Evolutionary conservation across 164 flowering plant species (phyloP), one percentile per base, ranked within the genome.

Genomic region (Sextonia rubra): DNA sequence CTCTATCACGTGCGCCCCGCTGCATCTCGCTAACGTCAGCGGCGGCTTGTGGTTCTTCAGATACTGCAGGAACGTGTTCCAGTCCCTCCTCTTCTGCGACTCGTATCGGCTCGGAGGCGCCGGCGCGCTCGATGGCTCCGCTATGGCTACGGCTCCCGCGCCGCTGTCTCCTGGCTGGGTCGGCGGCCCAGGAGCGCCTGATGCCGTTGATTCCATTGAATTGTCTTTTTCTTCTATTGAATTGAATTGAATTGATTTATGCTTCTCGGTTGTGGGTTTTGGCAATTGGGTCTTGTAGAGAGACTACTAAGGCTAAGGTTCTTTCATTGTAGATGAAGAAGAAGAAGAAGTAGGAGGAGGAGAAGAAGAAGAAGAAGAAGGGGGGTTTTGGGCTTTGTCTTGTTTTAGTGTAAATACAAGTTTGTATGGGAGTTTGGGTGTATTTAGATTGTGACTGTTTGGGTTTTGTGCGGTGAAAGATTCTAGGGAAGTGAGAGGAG

Each of bases 31-130:
- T 0, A 80, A 69, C 11, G 79, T 26, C 18, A 80, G 60, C 9
- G 85, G 82, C 5, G 85, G 85, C 66, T 77, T 75, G 69, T 83
- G 85, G 80, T 80, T 83, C 79, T 71, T 78, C 61, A 83, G 55
- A 73, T 83, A 83, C 68, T 83, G 85, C 47, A 77, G 56, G 76
- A 83, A 83, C 1, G 85, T 83, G 44, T 75, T 83, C 85, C 85
- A 83, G 74, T 83, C 85, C 29, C 85, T 47, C 25, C 82, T 74
- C 74, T 83, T 83, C 72, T 83, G 85, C 17, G 83, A 79, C 74
- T 83, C 85, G 69, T 83, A 83, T 3, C 85, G 73, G 70, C 85
- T 83, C 17, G 74, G 81, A 22, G 80, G 81, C 20, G 73, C 68
- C 17, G 66, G 47, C 17, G 22, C 52, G 52, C 24, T 1, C 25